These are phyloP conservation scores for Camelina hispida DNA, from an alignment of 345 rosid genomes.

Conservation along the genomic window DNA sequence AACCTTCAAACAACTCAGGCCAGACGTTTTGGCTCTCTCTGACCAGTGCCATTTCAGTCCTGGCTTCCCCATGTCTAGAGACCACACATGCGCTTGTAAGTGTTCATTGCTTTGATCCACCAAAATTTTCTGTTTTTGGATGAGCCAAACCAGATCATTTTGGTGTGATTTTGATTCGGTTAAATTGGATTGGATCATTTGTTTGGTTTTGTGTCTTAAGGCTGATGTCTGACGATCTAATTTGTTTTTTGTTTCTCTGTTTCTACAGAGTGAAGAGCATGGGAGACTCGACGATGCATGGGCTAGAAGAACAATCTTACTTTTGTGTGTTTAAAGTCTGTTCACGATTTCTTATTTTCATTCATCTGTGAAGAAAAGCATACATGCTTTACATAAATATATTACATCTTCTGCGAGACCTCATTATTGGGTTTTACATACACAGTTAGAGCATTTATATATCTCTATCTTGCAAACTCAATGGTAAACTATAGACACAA, in stretches of 20 bases:
- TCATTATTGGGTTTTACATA: constrained; percentile 22
- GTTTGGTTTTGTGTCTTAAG: constrained; percentile 1
- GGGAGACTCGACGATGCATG: constrained; percentile 6
- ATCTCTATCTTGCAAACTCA: constrained; percentile 20
- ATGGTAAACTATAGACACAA: constrained; percentile 12
- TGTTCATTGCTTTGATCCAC: constrained; percentile 13
- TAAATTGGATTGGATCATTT: too few species aligned
- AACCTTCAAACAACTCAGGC: neutral
- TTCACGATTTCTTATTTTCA: neutral
- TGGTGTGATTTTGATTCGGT: too few species aligned
- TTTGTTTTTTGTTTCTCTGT: neutral
- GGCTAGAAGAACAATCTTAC: neutral
- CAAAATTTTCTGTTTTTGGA: neutral
- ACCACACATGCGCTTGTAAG: constrained; percentile 33
- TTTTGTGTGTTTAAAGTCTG: neutral
- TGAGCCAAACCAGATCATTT: neutral
- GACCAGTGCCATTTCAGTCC: constrained; percentile 34
- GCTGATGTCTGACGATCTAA: neutral
- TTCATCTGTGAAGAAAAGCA: constrained; percentile 3
- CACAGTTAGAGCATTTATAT: constrained; percentile 7
- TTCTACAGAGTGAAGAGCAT: constrained; percentile 34
- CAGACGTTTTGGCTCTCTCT: constrained; percentile 27
- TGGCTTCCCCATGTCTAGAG: constrained; percentile 36
- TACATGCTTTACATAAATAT: constrained; percentile 14
- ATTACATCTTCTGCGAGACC: constrained; percentile 32